These are phyloP conservation scores for Schrenkiella parvula DNA, from an alignment of 345 rosid genomes.

Conservation along the genomic window DNA sequence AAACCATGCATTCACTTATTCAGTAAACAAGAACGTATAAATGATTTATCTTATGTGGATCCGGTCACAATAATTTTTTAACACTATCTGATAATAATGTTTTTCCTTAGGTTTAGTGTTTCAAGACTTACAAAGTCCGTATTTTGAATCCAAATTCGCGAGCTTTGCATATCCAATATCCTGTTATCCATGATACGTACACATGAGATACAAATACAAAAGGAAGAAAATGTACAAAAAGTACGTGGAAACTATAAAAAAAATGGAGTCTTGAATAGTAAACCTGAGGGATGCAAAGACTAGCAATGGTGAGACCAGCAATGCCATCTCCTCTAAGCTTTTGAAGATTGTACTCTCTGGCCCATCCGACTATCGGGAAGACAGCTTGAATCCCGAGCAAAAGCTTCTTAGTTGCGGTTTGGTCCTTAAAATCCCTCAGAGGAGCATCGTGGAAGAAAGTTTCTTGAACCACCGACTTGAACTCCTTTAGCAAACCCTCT, in stretches of 20 bases:
- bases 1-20: background rate
- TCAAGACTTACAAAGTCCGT: conserved; percentile 71
- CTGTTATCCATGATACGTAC: conserved; percentile 35
- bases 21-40: background rate
- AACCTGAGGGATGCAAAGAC: conserved; percentile 98
- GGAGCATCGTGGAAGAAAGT: conserved; percentile 89
- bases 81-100: background rate
- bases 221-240: background rate
- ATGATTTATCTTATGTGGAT: background rate
- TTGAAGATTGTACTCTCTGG: conserved; percentile 45
- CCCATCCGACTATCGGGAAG: conserved; percentile 87
- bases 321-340: conserved; percentile 79
- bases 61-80: background rate
- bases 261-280: background rate
- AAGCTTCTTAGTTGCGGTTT: conserved; percentile 47
- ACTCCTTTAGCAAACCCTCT: conserved; percentile 56
- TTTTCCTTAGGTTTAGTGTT: background rate
- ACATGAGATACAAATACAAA: conserved; percentile 1
- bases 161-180: conserved; percentile 92
- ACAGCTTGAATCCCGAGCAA: conserved; percentile 64
- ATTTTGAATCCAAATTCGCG: conserved; percentile 72
- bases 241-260: background rate
- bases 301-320: conserved; percentile 91
- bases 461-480: conserved; percentile 54
- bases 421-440: conserved; percentile 73